Evolutionary conservation across 106 monocot species (phyloP), one percentile per base, ranked within the genome.

Genomic region (Platanthera guangdongensis): DNA sequence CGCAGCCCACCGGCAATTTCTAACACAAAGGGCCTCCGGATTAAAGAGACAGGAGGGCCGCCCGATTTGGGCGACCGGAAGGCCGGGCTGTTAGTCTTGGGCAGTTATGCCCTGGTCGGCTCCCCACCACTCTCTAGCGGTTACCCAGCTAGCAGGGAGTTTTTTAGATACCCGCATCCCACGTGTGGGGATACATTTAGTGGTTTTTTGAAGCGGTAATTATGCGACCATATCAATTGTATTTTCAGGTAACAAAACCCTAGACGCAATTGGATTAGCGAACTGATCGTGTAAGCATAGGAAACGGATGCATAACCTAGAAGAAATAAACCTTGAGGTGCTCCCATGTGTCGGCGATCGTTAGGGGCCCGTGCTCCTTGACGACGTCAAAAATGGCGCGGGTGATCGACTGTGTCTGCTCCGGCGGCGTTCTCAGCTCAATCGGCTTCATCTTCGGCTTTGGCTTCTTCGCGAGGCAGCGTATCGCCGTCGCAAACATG

Each of bases 391-490:
- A 99, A 78, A 99, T 91, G 83, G 88, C 82, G 15, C 97, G 83
- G 25, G 89, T 89, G 84, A 99, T 85, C 65, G 94, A 87, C 72
- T 89, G 86, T 6, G 92, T 86, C 81, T 92, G 97, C 89, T 99
- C 97, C 51, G 91, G 97, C 39, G 97, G 94, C 15, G 90, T 85
- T 70, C 65, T 83, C 12, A 83, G 92, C 85, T 99, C 89, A 64
- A 97, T 91, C 28, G 94, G 97, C 71, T 94, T 89, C 94, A 97
- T 94, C 89, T 94, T 94, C 13, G 97, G 97, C 83, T 94, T 97
- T 64, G 76, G 75, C 78, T 91, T 97, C 84, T 86, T 94, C 62
- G 84, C 91, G 79, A 83, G 74, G 71, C 78, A 84, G 51, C 96
- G 77, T 62, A 81, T 82, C 75, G 83, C 84, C 69, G 93, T 97